Evolutionary conservation across 345 rosid genomes (phyloP).

Genomic region (Eutrema yunnanense): DNA sequence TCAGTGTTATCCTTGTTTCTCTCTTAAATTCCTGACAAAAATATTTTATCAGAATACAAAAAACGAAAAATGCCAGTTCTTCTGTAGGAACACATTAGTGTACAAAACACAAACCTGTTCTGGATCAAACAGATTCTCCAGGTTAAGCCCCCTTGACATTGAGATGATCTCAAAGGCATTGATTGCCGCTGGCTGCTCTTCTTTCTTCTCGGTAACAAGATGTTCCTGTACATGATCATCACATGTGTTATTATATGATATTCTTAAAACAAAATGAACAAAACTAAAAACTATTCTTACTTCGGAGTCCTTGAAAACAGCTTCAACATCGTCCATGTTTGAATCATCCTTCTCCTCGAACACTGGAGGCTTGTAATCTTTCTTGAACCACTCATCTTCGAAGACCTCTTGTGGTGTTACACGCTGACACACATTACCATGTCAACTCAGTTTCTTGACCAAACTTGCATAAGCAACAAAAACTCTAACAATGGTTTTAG

Average conservation of each 20-base stretch:
- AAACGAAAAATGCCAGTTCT: background rate
- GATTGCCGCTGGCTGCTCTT: slow-evolving; percentile 78
- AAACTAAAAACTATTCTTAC: slow-evolving; percentile 33
- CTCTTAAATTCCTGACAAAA: slow-evolving; percentile 58
- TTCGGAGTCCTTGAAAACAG: slow-evolving; percentile 81
- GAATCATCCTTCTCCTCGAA: slow-evolving; percentile 70
- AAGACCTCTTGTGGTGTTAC: slow-evolving; percentile 73
- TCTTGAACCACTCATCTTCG: slow-evolving; percentile 88
- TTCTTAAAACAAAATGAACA: background rate
- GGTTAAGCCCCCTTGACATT: slow-evolving; percentile 84
- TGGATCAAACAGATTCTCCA: slow-evolving; percentile 70
- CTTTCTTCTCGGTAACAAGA: slow-evolving; percentile 79
- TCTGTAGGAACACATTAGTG: background rate
- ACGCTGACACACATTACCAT: slow-evolving; percentile 50
- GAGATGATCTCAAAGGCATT: slow-evolving; percentile 94
- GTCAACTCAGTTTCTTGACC: background rate
- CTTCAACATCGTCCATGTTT: slow-evolving; percentile 80
- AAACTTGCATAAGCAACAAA: background rate
- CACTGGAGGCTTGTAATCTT: slow-evolving; percentile 72
- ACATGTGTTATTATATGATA: background rate
- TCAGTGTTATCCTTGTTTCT: slow-evolving; percentile 85
- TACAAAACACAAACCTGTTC: slow-evolving; percentile 59
- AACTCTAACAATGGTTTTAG: background rate
- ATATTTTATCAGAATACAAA: background rate
- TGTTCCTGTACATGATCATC: slow-evolving; percentile 48